Base-by-base conservation (phyloP, 2,329 filamentous ascomycete species). In the Ceratocystis ficicola region DNA sequence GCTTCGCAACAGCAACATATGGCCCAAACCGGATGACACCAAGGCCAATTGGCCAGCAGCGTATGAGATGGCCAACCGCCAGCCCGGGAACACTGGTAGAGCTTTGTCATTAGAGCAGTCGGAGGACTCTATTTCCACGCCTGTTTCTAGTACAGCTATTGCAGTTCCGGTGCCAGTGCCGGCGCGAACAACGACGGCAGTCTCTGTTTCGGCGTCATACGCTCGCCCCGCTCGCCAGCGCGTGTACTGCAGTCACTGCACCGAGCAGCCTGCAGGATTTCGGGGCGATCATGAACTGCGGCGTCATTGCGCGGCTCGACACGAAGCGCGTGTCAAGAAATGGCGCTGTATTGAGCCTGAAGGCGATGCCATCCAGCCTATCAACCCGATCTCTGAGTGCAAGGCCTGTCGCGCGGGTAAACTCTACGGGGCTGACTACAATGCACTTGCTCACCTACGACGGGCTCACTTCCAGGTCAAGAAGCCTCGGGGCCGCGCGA, bases 361-460 rank as follows among this genome's bases (percentile, higher is more conserved):
- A 4, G 64, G 41, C 4, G 50, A n/a, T 10, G 28, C 30, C 1
- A 22, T 68, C 15, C 46, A 36, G 8, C 65, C 69, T 3, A 65
- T 67, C 48, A 67, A 66, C 59, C 86, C 91, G 50, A 81, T 97
- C 44, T 78, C 80, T 63, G 87, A 88, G 70, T 96, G 92, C 82
- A 95, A 95, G 75, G 83, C 88, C 61, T 97, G 93, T 74, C 82
- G 81, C 62, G 81, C 81, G 57, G 77, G 81, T 65, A 96, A 96
- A 78, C 82, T 83, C 67, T 97, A 97, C 71, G 88, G 88, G 2
- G 89, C 89, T 17, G 94, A 96, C 76, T 96, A 97, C 77, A 97
- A 97, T 71, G 93, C 92, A 0, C 91, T 91, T 0, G 93, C 91
- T 0, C 93, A 97, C 73, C 81, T 97, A 7, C 83, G 92, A 52